These are phyloP conservation scores for Ceratocystis albifundus DNA, from an alignment of 2,329 filamentous ascomycete genomes.

Conservation along the genomic window DNA sequence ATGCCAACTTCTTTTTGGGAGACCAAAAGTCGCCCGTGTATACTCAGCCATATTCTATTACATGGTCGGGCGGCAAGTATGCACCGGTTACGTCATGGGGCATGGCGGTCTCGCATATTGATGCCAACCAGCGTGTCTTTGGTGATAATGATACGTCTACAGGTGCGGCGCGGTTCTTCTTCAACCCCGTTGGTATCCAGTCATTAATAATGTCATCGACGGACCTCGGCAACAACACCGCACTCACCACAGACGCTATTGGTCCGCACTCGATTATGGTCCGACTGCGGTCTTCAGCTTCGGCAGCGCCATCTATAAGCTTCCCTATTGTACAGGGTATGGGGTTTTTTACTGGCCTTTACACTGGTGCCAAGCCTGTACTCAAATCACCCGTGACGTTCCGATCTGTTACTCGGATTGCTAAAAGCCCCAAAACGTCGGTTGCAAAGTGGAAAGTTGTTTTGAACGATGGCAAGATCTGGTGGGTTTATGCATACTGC, in stretches of 20 bases:
- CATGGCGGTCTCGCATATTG: slow-evolving; percentile 62
- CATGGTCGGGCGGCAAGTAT: slow-evolving; percentile 55
- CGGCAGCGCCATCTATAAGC: slow-evolving; percentile 49
- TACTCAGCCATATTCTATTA: slow-evolving; percentile 62
- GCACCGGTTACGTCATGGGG: slow-evolving; percentile 37
- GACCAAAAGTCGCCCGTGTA: slow-evolving; percentile 58
- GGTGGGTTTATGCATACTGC: slow-evolving; percentile 68
- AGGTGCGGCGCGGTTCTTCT: slow-evolving; percentile 57
- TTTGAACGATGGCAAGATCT: slow-evolving; percentile 60
- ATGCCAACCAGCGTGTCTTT: slow-evolving; percentile 54
- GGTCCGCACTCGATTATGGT: slow-evolving; percentile 54
- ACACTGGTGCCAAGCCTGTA: slow-evolving; percentile 55
- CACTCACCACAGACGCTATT: slow-evolving; percentile 42
- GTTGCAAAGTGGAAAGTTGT: slow-evolving; percentile 65
- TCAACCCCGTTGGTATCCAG: slow-evolving; percentile 72
- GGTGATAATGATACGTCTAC: slow-evolving; percentile 46
- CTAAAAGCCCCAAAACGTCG: slow-evolving; percentile 46
- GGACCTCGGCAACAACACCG: slow-evolving; percentile 53
- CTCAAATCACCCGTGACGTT: slow-evolving; percentile 69
- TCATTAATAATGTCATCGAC: slow-evolving; percentile 67
- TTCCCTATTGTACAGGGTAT: slow-evolving; percentile 85
- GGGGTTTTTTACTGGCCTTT: slow-evolving; percentile 71
- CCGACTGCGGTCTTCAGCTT: slow-evolving; percentile 48
- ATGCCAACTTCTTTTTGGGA: slow-evolving; percentile 68
- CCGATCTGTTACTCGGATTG: slow-evolving; percentile 48